phyloP scores from a whole-genome alignment of 2,329 filamentous ascomycete genomes.

The Coniochaeta pulveracea region DNA sequence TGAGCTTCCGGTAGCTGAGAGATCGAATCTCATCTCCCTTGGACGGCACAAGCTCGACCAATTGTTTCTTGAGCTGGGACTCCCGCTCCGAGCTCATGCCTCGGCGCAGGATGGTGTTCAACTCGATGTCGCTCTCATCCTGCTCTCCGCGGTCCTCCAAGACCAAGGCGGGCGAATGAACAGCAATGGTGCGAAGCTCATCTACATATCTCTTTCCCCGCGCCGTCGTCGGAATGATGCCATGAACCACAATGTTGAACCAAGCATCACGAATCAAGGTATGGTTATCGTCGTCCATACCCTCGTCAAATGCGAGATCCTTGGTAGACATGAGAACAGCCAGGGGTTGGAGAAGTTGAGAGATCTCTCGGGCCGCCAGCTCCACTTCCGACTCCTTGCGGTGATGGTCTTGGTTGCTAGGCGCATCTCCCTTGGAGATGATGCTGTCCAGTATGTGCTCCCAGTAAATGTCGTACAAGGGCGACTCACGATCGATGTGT shows the following conservation, averaged over 20 bases:
- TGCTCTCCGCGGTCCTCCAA: slow-evolving; percentile 82
- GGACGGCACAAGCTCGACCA: slow-evolving; percentile 62
- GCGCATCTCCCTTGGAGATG: slow-evolving; percentile 80
- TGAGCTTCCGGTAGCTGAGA: slow-evolving; percentile 78
- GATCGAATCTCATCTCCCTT: slow-evolving; percentile 69
- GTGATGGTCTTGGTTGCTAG: slow-evolving; percentile 50
- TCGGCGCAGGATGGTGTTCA: slow-evolving; percentile 84
- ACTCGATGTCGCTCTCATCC: slow-evolving; percentile 89
- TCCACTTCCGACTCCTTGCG: slow-evolving; percentile 70
- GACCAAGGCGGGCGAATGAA: slow-evolving; percentile 78
- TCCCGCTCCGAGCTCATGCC: slow-evolving; percentile 74
- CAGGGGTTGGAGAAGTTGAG: slow-evolving; percentile 77
- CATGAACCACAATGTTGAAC: slow-evolving; percentile 96
- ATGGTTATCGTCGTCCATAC: slow-evolving; percentile 56
- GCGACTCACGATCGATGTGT: slow-evolving; percentile 55
- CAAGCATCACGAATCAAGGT: slow-evolving; percentile 79
- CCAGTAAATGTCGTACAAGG: slow-evolving; percentile 73
- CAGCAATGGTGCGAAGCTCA: slow-evolving; percentile 74
- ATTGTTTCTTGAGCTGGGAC: slow-evolving; percentile 66
- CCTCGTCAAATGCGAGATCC: slow-evolving; percentile 36
- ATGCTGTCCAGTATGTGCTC: slow-evolving; percentile 76
- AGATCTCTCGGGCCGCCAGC: slow-evolving; percentile 76
- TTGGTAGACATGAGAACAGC: slow-evolving; percentile 68
- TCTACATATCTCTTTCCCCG: slow-evolving; percentile 61
- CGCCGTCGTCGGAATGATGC: slow-evolving; percentile 66